phyloP scores from a whole-genome alignment of 768 basidiomycete genomes.

The Amanita jacksonii region DNA sequence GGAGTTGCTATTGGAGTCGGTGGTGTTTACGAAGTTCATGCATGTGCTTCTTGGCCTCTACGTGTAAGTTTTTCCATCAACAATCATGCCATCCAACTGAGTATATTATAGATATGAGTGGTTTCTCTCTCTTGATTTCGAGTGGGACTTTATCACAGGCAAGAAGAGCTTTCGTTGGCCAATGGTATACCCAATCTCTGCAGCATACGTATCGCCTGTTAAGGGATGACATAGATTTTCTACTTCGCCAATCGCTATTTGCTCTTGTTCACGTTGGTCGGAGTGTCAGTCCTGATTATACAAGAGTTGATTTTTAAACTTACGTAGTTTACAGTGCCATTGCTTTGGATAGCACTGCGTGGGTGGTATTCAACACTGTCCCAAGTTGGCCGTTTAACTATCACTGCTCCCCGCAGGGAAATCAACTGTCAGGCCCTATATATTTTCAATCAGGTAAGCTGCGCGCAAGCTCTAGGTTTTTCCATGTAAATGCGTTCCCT shows the following conservation, averaged over 20 bases:
- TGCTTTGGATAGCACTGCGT: constrained; percentile 40
- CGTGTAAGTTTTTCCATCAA: constrained; percentile 24
- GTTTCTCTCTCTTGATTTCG: constrained; percentile 50
- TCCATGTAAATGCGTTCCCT: neutral
- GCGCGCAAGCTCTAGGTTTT: neutral
- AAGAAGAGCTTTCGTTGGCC: constrained; percentile 58
- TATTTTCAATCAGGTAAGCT: constrained; percentile 47
- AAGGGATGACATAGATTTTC: constrained; percentile 33
- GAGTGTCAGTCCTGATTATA: constrained; percentile 40
- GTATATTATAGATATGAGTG: constrained; percentile 46
- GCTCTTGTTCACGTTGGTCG: constrained; percentile 54
- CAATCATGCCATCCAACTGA: neutral
- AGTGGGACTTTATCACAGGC: constrained; percentile 49
- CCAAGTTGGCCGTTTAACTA: neutral
- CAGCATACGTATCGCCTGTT: neutral
- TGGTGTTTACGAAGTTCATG: constrained; percentile 40
- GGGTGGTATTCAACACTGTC: constrained; percentile 10
- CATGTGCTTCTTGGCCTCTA: constrained; percentile 52
- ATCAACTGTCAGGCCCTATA: constrained; percentile 56
- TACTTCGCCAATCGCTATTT: constrained; percentile 62
- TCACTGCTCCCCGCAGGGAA: constrained; percentile 20
- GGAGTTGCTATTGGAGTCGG: constrained; percentile 38
- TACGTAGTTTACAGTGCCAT: constrained; percentile 28
- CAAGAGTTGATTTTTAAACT: constrained; percentile 9
- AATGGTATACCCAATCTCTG: constrained; percentile 32